Evolutionary conservation across 2,329 filamentous ascomycete species (phyloP), one percentile per base, ranked within the genome.

Genomic region (Coniochaeta prunicola): DNA sequence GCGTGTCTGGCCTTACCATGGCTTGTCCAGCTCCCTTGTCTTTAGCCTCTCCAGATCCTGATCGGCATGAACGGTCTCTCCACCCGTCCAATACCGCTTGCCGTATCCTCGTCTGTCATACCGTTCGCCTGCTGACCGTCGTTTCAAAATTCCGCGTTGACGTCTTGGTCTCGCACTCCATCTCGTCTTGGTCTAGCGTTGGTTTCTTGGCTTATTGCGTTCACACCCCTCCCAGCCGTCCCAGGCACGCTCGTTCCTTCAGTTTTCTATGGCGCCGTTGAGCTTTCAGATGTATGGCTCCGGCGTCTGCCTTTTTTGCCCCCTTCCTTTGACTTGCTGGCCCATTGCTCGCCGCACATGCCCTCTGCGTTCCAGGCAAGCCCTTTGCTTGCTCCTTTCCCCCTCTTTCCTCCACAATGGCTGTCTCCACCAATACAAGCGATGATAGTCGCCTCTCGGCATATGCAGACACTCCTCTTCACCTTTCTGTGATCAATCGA

Each of bases 371-470:
- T 59, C 58, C 58, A 60, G 56, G 48, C 61, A 57, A 48, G 58
- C 63, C 56, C 58, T 63, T 65, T 64, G 59, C 60, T 55, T 34
- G 15, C 30, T 33, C 30, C 2, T 24, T 55, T 31, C 66, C 66
- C 60, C 55, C 60, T 62, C 59, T 62, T 60, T 66, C 66, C 64
- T 66, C 65, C 64, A 64, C 62, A 63, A 61, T n/a, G 48, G 63
- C 57, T 61, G 62, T 64, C 59, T 68, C 70, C 67, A 71, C 70
- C 69, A 70, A 72, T 71, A 65, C 68, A 67, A 70, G 69, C 65
- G 66, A 63, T 70, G 66, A 68, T 66, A 65, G 67, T 69, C 65
- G 65, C 69, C 67, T 68, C 69, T 73, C 72, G 71, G 73, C 73
- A 76, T 71, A 72, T 74, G 73, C 73, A 73, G 62, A 64, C 60